These are phyloP conservation scores for Ulota crispa DNA, from an alignment of 225 moss, liverwort and hornwort species.

Conservation along the genomic window DNA sequence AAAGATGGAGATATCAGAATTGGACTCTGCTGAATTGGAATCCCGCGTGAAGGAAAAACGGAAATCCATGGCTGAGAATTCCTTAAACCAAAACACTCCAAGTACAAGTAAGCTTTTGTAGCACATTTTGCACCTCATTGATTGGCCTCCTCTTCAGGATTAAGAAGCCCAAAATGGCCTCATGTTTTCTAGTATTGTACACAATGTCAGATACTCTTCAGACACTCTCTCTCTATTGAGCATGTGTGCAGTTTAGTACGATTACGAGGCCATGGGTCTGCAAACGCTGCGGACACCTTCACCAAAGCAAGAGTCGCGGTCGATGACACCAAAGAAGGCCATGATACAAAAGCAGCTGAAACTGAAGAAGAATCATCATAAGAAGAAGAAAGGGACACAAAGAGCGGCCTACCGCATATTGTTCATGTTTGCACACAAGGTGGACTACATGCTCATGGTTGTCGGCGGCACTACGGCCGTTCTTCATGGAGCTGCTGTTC, in stretches of 20 bases:
- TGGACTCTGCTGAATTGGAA: conserved; percentile 36
- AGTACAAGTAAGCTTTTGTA: conserved; percentile 5
- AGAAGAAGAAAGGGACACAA: conserved; percentile 18
- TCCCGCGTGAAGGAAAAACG: conserved; percentile 46
- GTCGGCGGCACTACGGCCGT: conserved; percentile 54
- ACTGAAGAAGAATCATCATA: neutral
- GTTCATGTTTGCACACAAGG: conserved; percentile 52
- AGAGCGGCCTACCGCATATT: conserved; percentile 60
- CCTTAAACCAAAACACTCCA: conserved; percentile 24
- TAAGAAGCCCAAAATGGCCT: neutral
- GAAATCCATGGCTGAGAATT: conserved; percentile 34
- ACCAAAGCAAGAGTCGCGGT: conserved; percentile 29
- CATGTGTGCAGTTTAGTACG: conserved; percentile 23
- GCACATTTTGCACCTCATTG: neutral
- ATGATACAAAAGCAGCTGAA: neutral
- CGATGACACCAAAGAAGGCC: conserved; percentile 18
- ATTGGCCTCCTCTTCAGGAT: neutral
- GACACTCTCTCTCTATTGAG: neutral
- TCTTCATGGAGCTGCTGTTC: conserved; percentile 56
- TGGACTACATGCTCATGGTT: conserved; percentile 53
- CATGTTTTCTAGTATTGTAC: neutral
- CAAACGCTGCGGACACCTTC: conserved; percentile 50
- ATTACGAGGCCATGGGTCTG: conserved; percentile 43
- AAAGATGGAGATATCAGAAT: conserved; percentile 38
- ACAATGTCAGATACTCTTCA: conserved; percentile 1